A percentile compares a stretch with the other conserved stretches of the same genome.
phyloP scores from a whole-genome alignment of 306 rosid species.

The Castanea mollissima region DNA sequence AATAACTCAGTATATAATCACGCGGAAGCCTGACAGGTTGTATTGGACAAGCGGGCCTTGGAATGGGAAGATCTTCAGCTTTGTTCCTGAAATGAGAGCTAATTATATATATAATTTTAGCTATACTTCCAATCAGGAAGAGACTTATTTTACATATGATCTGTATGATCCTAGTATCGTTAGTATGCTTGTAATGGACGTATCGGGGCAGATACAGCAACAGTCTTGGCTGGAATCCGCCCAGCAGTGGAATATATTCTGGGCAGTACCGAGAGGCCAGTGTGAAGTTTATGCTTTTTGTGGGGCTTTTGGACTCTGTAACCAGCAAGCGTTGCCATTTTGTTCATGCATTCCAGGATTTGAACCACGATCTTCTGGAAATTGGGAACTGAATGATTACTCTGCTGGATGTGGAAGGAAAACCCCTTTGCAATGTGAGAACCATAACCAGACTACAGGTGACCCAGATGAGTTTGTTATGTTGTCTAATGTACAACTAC shows the following conservation, averaged over 20 bases:
- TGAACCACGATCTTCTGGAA: no score
- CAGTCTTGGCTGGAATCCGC: not conserved
- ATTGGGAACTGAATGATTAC: not conserved
- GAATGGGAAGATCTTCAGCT: not conserved
- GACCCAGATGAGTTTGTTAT: no score
- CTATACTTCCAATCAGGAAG: not conserved
- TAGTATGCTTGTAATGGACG: not conserved
- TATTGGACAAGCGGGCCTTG: not conserved
- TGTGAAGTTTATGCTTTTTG: not conserved
- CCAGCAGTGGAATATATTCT: not conserved
- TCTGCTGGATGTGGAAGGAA: not conserved
- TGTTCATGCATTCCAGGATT: not conserved
- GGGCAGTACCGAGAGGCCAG: not conserved
- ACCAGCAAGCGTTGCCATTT: not conserved
- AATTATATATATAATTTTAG: not conserved
- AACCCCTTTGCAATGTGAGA: not conserved
- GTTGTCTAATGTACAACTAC: no score
- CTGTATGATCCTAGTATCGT: not conserved
- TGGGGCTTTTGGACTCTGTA: not conserved
- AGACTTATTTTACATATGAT: not conserved
- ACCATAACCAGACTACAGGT: no score
- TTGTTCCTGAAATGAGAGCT: not conserved
- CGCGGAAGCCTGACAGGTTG: not conserved
- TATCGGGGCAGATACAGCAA: not conserved
- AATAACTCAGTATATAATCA: fast-evolving